Conservation (phyloP, 257 asterid genomes). For the Verbena officinalis region DNA sequence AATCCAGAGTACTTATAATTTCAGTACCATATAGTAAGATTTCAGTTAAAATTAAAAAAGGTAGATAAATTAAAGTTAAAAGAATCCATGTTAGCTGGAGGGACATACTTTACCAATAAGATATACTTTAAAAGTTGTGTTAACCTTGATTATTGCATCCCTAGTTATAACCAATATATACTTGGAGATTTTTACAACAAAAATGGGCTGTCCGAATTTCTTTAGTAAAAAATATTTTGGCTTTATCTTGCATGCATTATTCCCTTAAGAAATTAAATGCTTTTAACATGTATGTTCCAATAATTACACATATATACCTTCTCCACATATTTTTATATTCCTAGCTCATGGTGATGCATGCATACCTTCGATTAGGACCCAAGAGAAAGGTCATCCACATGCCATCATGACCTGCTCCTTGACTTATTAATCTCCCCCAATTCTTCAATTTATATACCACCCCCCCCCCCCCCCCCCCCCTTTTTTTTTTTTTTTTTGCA, state of each 20-base stretch:
- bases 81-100: background rate
- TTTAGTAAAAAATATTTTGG: background rate
- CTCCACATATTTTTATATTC: conserved; percentile 29
- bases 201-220: conserved; percentile 21
- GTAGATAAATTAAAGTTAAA: too few species aligned
- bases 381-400: conserved; percentile 29
- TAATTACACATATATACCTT: conserved; percentile 7
- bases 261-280: conserved; percentile 22
- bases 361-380: conserved; percentile 26
- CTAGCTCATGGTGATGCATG: conserved; percentile 29
- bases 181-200: conserved; percentile 22
- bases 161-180: too few species aligned
- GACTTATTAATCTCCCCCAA: conserved; percentile 7
- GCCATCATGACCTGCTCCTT: conserved; percentile 31
- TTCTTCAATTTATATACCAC: too few species aligned
- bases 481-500: too few species aligned
- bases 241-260: conserved; percentile 23
- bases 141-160: background rate
- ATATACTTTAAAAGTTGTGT: background rate
- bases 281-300: conserved; percentile 11
- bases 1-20: too few species aligned
- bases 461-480: too few species aligned
- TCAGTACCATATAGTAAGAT: too few species aligned
- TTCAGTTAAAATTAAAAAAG: too few species aligned
- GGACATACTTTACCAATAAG: background rate